These are phyloP conservation scores for Pythium dissimile DNA, from an alignment of 352 stramenopile species.

Conservation along the genomic window DNA sequence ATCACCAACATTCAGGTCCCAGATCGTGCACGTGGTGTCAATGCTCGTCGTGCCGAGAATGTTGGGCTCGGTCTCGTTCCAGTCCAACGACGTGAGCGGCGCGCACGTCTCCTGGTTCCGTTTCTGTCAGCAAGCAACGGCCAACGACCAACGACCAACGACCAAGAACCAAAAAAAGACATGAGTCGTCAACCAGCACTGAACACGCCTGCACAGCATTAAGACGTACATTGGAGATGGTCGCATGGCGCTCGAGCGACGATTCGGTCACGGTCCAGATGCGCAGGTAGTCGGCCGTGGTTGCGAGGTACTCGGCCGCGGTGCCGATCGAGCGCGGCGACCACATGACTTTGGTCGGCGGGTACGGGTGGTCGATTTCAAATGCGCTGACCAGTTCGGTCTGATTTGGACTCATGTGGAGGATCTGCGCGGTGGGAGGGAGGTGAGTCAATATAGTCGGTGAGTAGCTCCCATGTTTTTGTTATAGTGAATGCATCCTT, in stretches of 20 bases:
- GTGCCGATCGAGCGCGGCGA: conserved; percentile 50
- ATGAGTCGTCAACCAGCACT: no score
- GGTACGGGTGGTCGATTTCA: conserved; percentile 84
- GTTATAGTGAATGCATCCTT: no score
- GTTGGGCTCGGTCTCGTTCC: conserved; percentile 95
- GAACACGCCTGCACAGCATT: no score
- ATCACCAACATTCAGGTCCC: conserved; percentile 94
- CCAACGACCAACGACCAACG: no score
- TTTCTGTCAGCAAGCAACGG: conserved; percentile 29
- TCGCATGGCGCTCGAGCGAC: conserved; percentile 71
- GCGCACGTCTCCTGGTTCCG: conserved; percentile 92
- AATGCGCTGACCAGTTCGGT: conserved; percentile 54
- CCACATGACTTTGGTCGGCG: conserved; percentile 88
- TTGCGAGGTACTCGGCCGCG: conserved; percentile 68
- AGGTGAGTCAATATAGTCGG: background rate
- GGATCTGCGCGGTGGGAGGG: conserved; percentile 60
- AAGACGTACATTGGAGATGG: conserved; percentile 63
- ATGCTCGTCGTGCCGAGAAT: conserved; percentile 97
- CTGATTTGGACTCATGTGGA: conserved; percentile 51
- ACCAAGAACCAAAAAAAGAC: conserved; percentile 6
- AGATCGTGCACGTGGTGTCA: conserved; percentile 99
- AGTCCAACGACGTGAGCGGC: conserved; percentile 98
- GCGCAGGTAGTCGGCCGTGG: conserved; percentile 80
- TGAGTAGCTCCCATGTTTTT: background rate
- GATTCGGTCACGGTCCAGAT: conserved; percentile 75